phyloP scores from a whole-genome alignment of 441 rosid species.

The Isatis lusitanica region DNA sequence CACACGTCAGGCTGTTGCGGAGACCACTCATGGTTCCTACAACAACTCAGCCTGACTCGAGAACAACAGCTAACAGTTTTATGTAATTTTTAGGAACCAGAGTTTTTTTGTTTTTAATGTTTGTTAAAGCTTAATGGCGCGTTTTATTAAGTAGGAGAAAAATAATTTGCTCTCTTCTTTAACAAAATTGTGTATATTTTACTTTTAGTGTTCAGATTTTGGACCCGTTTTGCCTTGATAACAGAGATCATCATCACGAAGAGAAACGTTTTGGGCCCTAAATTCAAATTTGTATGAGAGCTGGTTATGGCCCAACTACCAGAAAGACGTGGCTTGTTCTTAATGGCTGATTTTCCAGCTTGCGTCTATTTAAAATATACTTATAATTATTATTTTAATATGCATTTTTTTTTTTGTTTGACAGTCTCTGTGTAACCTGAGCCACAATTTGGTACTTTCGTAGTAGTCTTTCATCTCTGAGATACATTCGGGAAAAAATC shows the following conservation, averaged over 20 bases:
- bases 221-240: too few species aligned
- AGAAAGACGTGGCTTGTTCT: not conserved
- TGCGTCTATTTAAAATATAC: not conserved
- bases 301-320: not conserved
- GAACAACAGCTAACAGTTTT: slow-evolving; percentile 18
- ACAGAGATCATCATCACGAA: too few species aligned
- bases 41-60: slow-evolving; percentile 26
- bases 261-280: not conserved
- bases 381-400: not conserved
- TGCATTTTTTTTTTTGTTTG: not conserved
- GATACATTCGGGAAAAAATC: slow-evolving; percentile 2
- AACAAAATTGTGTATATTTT: not conserved
- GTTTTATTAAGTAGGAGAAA: not conserved
- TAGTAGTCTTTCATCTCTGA: slow-evolving; percentile 15
- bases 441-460: slow-evolving; percentile 28
- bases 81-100: slow-evolving; percentile 19
- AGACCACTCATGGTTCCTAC: slow-evolving; percentile 41
- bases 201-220: too few species aligned
- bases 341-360: not conserved
- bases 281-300: not conserved
- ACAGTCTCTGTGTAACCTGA: slow-evolving; percentile 6
- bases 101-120: not conserved
- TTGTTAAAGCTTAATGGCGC: not conserved
- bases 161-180: not conserved
- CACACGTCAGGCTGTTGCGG: slow-evolving; percentile 24